Evolutionary conservation across 2,329 filamentous ascomycete species (phyloP), one percentile per base, ranked within the genome.

Genomic region (Phaeoacremonium minimum): DNA sequence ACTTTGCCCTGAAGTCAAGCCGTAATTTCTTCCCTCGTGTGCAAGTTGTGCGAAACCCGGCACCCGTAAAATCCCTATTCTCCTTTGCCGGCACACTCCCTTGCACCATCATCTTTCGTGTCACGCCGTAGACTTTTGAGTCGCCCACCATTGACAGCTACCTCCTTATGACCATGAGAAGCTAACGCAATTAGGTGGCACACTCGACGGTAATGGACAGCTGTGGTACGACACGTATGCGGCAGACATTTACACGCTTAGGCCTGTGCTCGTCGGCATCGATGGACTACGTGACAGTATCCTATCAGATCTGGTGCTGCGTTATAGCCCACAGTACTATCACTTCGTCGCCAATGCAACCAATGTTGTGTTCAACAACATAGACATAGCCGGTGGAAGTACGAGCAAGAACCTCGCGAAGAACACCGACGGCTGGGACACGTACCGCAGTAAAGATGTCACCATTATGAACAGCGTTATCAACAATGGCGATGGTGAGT

Each of bases 391-490:
- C 5, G 79, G 77, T 1, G 67, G 53, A 28, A 77, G 69, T 45
- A 60, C 51, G 15, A 76, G 68, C 56, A 55, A 56, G 17, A 67
- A 76, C 46, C 49, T 51, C 6, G 77, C 78, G 4, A 82, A 83
- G 64, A 85, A 85, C 52, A 84, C 80, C 3, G 78, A 82, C 51
- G 75, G 73, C 31, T 75, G 69, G 69, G 71, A 78, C 46, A 79
- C 72, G 5, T 77, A 82, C 52, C 71, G 77, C n/a, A 75, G 69
- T 29, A 57, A 60, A 16, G 75, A 75, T 35, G 69, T 83, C 34
- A 69, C 77, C 2, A 82, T 84, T 32, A 75, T 82, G 52, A 76
- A 84, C 54, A 79, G 72, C 1, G 59, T 75, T 20, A 71, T 85
- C 40, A 68, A 78, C 52, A 84, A 83, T 45, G 78, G 79, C 26